Conservation (phyloP, 768 basidiomycete species). For the Mycena polygramma region DNA sequence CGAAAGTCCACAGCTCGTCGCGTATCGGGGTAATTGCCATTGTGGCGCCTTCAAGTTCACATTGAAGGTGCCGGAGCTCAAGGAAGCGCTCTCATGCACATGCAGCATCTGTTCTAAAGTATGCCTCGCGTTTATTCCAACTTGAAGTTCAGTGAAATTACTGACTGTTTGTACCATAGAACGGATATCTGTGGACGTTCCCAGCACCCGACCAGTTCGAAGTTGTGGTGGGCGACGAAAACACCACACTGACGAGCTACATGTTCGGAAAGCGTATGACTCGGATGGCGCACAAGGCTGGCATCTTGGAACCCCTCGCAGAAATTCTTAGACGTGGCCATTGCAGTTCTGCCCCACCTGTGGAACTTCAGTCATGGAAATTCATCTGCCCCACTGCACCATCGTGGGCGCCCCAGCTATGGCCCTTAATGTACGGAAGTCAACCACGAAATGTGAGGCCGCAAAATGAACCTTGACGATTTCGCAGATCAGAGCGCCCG, state of each 20-base stretch:
- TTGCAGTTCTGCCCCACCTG: slow-evolving; percentile 31
- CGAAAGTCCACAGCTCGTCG: slow-evolving; percentile 4
- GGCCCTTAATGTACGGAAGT: slow-evolving; percentile 10
- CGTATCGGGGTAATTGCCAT: slow-evolving; percentile 31
- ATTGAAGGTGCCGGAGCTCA: slow-evolving; percentile 27
- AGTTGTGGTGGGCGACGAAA: slow-evolving; percentile 28
- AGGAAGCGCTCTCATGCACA: slow-evolving; percentile 6
- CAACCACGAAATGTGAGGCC: neutral
- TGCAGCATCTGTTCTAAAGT: slow-evolving; percentile 31
- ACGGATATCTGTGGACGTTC: slow-evolving; percentile 29
- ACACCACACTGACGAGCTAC: slow-evolving; percentile 24
- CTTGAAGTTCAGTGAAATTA: neutral
- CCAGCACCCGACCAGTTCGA: slow-evolving; percentile 1
- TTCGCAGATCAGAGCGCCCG: neutral
- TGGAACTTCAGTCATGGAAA: slow-evolving; percentile 25
- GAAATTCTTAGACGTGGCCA: too few species aligned
- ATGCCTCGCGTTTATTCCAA: neutral
- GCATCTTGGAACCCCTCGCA: too few species aligned
- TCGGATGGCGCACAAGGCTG: slow-evolving; percentile 26
- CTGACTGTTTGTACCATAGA: neutral
- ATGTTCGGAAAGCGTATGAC: slow-evolving; percentile 21
- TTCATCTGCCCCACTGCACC: slow-evolving; percentile 1
- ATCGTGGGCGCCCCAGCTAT: neutral
- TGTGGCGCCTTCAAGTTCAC: slow-evolving; percentile 36
- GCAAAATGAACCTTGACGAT: neutral